phyloP scores from a whole-genome alignment of 2,329 filamentous ascomycete genomes.

The Mollisia scopiformis region DNA sequence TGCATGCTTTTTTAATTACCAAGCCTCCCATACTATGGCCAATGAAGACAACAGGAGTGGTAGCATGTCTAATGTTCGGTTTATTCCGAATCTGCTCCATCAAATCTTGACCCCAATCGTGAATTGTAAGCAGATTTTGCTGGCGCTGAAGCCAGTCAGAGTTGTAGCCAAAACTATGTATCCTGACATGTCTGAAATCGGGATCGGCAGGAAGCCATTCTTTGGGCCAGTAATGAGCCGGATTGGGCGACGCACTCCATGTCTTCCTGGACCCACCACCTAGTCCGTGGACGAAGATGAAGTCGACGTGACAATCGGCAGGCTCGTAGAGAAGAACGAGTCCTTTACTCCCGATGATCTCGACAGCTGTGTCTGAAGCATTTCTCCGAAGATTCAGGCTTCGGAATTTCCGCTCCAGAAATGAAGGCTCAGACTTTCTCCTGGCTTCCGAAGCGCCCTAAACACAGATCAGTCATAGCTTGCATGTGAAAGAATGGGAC shows the following conservation, averaged over 20 bases:
- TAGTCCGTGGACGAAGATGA: background rate
- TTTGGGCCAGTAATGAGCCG: background rate
- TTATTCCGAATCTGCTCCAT: background rate
- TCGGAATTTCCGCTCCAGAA: background rate
- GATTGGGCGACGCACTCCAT: background rate
- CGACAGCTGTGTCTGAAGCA: background rate
- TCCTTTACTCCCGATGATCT: background rate
- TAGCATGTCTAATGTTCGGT: background rate
- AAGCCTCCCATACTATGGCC: background rate
- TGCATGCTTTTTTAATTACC: background rate
- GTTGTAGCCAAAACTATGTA: conserved; percentile 8
- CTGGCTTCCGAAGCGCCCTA: background rate
- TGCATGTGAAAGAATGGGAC: background rate
- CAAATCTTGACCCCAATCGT: background rate
- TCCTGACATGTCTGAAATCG: background rate
- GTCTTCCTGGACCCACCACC: background rate
- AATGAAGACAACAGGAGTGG: background rate
- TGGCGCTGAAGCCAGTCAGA: background rate
- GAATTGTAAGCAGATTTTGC: background rate
- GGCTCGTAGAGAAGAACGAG: background rate
- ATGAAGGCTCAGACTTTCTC: background rate
- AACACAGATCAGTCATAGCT: no score
- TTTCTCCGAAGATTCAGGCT: background rate
- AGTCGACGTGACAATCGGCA: background rate
- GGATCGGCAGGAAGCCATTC: conserved; percentile 1